These are phyloP conservation scores for Arctium minus DNA, from an alignment of 129 eudicot genomes.

Conservation along the genomic window DNA sequence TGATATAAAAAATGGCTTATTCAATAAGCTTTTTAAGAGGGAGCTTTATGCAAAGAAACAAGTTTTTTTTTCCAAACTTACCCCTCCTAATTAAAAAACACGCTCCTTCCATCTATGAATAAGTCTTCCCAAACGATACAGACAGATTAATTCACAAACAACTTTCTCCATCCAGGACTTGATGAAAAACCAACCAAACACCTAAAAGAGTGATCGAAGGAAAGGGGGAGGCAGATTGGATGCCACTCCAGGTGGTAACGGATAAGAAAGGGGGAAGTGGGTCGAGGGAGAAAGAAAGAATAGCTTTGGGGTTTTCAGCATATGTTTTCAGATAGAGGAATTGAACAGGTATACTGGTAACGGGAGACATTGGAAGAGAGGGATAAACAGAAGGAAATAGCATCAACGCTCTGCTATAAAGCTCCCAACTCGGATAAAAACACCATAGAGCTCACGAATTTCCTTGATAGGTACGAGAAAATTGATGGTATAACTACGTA, in stretches of 20 bases:
- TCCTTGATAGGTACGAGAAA: neutral
- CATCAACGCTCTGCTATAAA: neutral
- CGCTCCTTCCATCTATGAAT: too few species aligned
- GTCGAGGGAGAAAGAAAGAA: neutral
- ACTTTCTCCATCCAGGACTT: too few species aligned
- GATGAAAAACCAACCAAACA: neutral
- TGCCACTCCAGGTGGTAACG: neutral
- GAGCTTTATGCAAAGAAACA: too few species aligned
- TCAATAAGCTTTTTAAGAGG: too few species aligned
- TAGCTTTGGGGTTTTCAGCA: neutral
- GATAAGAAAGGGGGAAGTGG: neutral
- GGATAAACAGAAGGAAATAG: neutral
- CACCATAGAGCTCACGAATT: neutral
- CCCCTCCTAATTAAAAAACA: too few species aligned
- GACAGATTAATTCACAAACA: too few species aligned
- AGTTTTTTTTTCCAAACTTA: too few species aligned
- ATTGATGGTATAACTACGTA: neutral
- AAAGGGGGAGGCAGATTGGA: neutral
- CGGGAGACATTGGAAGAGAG: neutral
- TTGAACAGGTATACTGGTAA: neutral
- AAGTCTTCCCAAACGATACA: too few species aligned
- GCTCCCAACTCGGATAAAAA: neutral
- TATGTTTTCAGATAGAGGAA: neutral
- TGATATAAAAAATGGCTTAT: too few species aligned
- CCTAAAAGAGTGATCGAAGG: neutral